Percentiles rank a stretch among this genome's conserved stretches.
These are phyloP conservation scores for Yamadazyma atlantica DNA, from an alignment of 1,139 yeast genomes.

Conservation along the genomic window DNA sequence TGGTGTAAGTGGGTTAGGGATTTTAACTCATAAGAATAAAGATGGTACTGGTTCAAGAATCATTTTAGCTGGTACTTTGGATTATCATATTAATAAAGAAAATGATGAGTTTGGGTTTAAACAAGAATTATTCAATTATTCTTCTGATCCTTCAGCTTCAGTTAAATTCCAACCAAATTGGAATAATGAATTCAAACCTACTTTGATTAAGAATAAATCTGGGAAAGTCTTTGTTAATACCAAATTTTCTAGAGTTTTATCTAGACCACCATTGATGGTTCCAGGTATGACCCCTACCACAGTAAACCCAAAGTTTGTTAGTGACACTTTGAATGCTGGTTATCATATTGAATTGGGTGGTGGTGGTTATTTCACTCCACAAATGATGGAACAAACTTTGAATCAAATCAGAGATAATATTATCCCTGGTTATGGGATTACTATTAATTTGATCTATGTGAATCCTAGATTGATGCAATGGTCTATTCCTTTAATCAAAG, in stretches of 20 bases:
- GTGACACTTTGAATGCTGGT: slow-evolving; percentile 93
- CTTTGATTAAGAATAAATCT: slow-evolving; percentile 65
- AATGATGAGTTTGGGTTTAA: slow-evolving; percentile 92
- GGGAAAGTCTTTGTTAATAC: slow-evolving; percentile 89
- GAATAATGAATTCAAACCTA: slow-evolving; percentile 87
- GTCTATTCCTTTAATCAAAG: slow-evolving; percentile 95
- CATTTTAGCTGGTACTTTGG: slow-evolving; percentile 90
- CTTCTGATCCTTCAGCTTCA: slow-evolving; percentile 40
- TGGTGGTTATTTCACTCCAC: slow-evolving; percentile 90
- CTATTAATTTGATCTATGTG: slow-evolving; percentile 90
- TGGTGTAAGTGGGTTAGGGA: slow-evolving; percentile 95
- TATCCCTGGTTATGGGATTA: slow-evolving; percentile 85
- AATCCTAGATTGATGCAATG: slow-evolving; percentile 97
- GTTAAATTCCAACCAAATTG: slow-evolving; percentile 88
- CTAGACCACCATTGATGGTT: slow-evolving; percentile 95
- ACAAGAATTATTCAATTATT: slow-evolving; percentile 85
- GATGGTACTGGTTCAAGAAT: slow-evolving; percentile 98
- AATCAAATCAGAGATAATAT: slow-evolving; percentile 64
- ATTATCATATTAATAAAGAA: slow-evolving; percentile 41
- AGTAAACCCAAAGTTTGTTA: slow-evolving; percentile 88
- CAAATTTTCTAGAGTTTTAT: slow-evolving; percentile 86
- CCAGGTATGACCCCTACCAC: slow-evolving; percentile 99
- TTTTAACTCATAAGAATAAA: slow-evolving; percentile 92
- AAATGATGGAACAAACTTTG: slow-evolving; percentile 71
- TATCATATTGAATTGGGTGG: slow-evolving; percentile 98